Conservation (phyloP, 2,329 filamentous ascomycete species). For the Aspergillus latus region DNA sequence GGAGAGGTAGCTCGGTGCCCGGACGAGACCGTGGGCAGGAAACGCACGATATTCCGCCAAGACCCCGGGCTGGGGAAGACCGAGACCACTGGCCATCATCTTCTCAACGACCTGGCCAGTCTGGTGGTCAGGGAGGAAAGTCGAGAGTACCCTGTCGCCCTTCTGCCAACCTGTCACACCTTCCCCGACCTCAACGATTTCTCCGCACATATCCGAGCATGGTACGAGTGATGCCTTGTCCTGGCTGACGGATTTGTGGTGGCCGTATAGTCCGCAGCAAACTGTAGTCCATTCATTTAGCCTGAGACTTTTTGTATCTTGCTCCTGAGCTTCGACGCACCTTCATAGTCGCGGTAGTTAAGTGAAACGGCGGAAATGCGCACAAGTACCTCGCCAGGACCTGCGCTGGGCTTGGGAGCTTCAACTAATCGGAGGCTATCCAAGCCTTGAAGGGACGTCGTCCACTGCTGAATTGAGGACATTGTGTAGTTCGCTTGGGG, state of each 20-base stretch:
- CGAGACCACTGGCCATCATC: conserved; percentile 59
- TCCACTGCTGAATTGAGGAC: conserved; percentile 49
- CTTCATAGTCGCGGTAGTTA: conserved; percentile 57
- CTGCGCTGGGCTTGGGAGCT: conserved; percentile 49
- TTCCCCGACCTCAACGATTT: conserved; percentile 53
- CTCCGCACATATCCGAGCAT: conserved; percentile 70
- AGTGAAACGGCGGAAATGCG: conserved; percentile 54
- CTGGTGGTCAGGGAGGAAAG: conserved; percentile 57
- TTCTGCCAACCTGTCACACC: conserved; percentile 50
- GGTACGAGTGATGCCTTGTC: conserved; percentile 54
- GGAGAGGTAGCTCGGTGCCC: conserved; percentile 39
- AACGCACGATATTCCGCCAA: conserved; percentile 47
- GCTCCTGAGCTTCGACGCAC: conserved; percentile 42
- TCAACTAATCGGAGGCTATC: conserved; percentile 52
- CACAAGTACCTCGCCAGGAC: conserved; percentile 55
- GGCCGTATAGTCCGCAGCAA: conserved; percentile 64
- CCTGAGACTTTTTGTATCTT: background rate
- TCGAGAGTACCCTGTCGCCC: conserved; percentile 67
- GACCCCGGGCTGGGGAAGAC: conserved; percentile 56
- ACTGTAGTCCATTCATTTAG: conserved; percentile 45
- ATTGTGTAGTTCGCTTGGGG: background rate
- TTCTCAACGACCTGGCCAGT: conserved; percentile 59
- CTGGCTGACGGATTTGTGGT: conserved; percentile 57
- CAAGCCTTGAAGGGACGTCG: conserved; percentile 57
- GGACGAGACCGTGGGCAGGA: conserved; percentile 41